Conservation (phyloP, 2,329 filamentous ascomycete species). For the Penicillium sp. region DNA sequence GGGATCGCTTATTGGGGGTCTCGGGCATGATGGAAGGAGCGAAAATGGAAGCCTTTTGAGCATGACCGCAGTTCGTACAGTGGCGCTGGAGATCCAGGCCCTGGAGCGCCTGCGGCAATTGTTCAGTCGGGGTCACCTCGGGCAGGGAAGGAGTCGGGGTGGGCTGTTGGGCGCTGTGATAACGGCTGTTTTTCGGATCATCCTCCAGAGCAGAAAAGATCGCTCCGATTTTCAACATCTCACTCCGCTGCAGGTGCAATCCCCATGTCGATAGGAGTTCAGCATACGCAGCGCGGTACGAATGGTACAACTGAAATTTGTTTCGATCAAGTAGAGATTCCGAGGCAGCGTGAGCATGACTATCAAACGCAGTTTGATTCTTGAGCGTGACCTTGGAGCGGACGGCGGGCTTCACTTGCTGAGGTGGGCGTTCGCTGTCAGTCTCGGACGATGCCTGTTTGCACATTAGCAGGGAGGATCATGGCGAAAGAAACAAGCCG, state of each 20-base stretch:
- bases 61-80: conserved; percentile 37
- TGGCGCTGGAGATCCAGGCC: conserved; percentile 40
- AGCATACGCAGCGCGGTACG: conserved; percentile 54
- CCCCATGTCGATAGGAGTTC: conserved; percentile 55
- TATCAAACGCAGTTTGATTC: conserved; percentile 53
- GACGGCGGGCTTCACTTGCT: conserved; percentile 22
- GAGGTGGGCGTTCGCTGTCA: conserved; percentile 31
- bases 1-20: conserved; percentile 17
- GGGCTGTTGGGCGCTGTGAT: conserved; percentile 22
- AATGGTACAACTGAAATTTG: conserved; percentile 43
- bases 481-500: conserved; percentile 19
- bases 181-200: conserved; percentile 16
- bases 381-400: conserved; percentile 48
- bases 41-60: conserved; percentile 35
- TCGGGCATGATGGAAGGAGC: conserved; percentile 16
- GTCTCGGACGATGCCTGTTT: conserved; percentile 34
- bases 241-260: conserved; percentile 48
- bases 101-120: conserved; percentile 12
- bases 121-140: conserved; percentile 12
- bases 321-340: conserved; percentile 46
- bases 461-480: too few species aligned
- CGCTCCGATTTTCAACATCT: conserved; percentile 53
- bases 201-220: conserved; percentile 33
- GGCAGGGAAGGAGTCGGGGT: conserved; percentile 22
- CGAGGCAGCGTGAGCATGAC: conserved; percentile 41